These are phyloP conservation scores for Penicillium egyptiacum DNA, from an alignment of 495 filamentous ascomycete genomes.

Conservation along the genomic window DNA sequence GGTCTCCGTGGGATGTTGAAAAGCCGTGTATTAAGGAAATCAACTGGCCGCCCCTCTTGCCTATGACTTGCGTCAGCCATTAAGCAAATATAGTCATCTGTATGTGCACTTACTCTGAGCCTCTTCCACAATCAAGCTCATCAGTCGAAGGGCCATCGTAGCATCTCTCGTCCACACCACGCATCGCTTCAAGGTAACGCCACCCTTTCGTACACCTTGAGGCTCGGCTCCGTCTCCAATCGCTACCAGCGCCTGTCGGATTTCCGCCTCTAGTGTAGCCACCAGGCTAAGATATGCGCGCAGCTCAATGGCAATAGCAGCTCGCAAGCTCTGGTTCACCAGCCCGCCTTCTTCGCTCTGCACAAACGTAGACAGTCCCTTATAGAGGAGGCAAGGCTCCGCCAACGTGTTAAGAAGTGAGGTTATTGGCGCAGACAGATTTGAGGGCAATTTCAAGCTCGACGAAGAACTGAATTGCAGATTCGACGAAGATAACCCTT, in stretches of 20 bases:
- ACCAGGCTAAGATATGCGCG: conserved; percentile 91
- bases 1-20: conserved; percentile 90
- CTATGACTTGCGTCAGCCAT: conserved; percentile 39
- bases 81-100: neutral
- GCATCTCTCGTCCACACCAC: conserved; percentile 97
- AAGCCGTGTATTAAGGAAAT: conserved; percentile 94
- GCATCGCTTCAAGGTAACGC: conserved; percentile 94
- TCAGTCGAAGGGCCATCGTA: conserved; percentile 91
- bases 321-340: conserved; percentile 90
- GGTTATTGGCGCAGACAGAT: conserved; percentile 79
- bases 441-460: conserved; percentile 69
- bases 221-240: conserved; percentile 64
- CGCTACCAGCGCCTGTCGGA: conserved; percentile 69
- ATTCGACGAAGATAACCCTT: conserved; percentile 85
- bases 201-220: conserved; percentile 72
- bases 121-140: conserved; percentile 92
- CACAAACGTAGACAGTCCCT: conserved; percentile 74
- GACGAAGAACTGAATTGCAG: conserved; percentile 69
- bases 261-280: conserved; percentile 91
- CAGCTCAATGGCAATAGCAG: conserved; percentile 80
- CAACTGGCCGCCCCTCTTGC: conserved; percentile 85
- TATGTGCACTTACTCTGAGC: conserved; percentile 59
- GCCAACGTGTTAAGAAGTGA: conserved; percentile 87
- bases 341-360: conserved; percentile 69
- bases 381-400: conserved; percentile 89